phyloP scores from a whole-genome alignment of 352 stramenopile genomes.

The Phytophthora foliorum region DNA sequence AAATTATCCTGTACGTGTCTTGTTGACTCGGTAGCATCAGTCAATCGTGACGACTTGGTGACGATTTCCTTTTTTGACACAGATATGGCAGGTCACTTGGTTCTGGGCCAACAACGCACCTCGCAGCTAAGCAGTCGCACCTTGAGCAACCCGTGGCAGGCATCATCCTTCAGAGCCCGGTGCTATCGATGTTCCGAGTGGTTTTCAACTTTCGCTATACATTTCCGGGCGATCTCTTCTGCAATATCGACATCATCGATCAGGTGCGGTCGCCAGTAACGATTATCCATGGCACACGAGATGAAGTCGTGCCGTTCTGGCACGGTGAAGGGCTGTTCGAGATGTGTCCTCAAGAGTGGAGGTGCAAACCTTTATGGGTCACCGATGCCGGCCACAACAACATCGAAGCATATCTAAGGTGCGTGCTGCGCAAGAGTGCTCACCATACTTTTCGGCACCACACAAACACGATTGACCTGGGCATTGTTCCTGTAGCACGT shows the following conservation, averaged over 20 bases:
- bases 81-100: slow-evolving; percentile 93
- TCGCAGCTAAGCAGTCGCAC: slow-evolving; percentile 94
- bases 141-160: slow-evolving; percentile 93
- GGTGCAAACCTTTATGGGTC: slow-evolving; percentile 98
- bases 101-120: slow-evolving; percentile 96
- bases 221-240: slow-evolving; percentile 97
- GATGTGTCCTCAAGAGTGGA: slow-evolving; percentile 92
- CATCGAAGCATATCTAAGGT: slow-evolving; percentile 96
- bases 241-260: slow-evolving; percentile 96
- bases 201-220: slow-evolving; percentile 99
- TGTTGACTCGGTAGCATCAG: neutral
- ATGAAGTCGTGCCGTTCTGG: slow-evolving; percentile 99
- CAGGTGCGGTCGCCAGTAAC: slow-evolving; percentile 95
- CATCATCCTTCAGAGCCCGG: slow-evolving; percentile 96
- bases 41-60: neutral
- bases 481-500: slow-evolving; percentile 39
- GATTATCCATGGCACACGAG: slow-evolving; percentile 98
- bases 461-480: slow-evolving; percentile 18
- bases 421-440: neutral
- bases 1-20: slow-evolving; percentile 95
- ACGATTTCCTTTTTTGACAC: slow-evolving; percentile 1
- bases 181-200: slow-evolving; percentile 98
- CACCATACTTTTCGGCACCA: neutral
- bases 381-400: slow-evolving; percentile 98
- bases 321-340: slow-evolving; percentile 96